Evolutionary conservation across 768 basidiomycete genomes (phyloP).

Genomic region (Nevesoporus exiguus): DNA sequence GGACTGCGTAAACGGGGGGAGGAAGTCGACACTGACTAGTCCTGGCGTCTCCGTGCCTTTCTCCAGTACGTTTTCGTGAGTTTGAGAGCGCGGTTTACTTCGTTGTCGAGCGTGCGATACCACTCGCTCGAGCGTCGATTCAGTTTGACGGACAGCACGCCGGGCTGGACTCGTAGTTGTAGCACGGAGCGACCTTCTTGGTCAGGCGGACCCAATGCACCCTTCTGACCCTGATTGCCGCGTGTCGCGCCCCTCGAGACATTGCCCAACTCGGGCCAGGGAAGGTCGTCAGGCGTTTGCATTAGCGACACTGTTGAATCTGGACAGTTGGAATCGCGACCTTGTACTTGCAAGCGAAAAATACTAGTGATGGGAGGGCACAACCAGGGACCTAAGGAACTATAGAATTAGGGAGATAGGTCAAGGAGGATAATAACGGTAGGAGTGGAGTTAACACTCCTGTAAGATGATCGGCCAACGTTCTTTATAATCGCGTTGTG

Average conservation of each 20-base stretch:
- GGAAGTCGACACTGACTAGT: conserved; percentile 39
- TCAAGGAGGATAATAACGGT: conserved; percentile 25
- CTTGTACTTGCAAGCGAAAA: conserved; percentile 3
- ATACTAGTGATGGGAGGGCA: conserved; percentile 10
- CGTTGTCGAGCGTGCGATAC: conserved; percentile 74
- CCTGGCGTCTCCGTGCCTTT: conserved; percentile 76
- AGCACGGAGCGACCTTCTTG: conserved; percentile 70
- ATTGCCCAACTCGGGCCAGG: conserved; percentile 84
- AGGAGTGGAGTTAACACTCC: conserved; percentile 37
- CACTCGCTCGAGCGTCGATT: conserved; percentile 79
- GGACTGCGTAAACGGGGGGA: not conserved
- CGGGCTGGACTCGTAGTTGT: conserved; percentile 81
- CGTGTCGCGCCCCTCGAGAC: conserved; percentile 80
- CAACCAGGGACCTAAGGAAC: conserved; percentile 13
- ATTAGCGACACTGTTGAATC: conserved; percentile 23
- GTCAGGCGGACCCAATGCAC: conserved; percentile 68
- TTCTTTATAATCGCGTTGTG: conserved; percentile 36
- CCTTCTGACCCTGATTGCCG: conserved; percentile 85
- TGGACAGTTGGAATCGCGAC: conserved; percentile 6
- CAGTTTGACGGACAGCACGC: conserved; percentile 70
- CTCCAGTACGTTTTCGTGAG: conserved; percentile 86
- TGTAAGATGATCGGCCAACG: conserved; percentile 33
- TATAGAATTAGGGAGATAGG: conserved; percentile 14
- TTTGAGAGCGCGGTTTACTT: conserved; percentile 79
- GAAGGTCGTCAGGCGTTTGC: conserved; percentile 65